Evolutionary conservation across 345 rosid genomes (phyloP).

Genomic region (Viola odorata): DNA sequence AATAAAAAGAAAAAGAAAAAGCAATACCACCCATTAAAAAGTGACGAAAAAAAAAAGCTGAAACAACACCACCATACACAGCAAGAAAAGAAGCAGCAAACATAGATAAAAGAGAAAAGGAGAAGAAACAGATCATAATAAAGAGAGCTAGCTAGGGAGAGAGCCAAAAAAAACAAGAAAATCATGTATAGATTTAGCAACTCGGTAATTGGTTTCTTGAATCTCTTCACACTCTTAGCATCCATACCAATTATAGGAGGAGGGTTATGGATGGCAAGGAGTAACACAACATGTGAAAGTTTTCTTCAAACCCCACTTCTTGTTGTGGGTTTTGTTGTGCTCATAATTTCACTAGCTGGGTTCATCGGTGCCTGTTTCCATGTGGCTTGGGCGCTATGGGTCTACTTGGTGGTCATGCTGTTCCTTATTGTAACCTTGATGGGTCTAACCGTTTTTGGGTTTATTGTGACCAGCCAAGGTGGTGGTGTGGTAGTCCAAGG

Average conservation of each 20-base stretch:
- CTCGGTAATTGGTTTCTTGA: slow-evolving; percentile 68
- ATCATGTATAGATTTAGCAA: slow-evolving; percentile 79
- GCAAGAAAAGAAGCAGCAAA: slow-evolving; percentile 16
- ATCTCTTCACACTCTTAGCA: slow-evolving; percentile 71
- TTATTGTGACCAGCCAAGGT: slow-evolving; percentile 71
- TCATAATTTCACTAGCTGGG: slow-evolving; percentile 73
- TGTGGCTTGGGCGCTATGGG: slow-evolving; percentile 84
- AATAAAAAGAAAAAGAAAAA: slow-evolving; percentile 27
- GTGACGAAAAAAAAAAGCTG: slow-evolving; percentile 14
- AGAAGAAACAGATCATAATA: neutral
- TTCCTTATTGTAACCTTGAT: slow-evolving; percentile 55
- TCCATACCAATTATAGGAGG: slow-evolving; percentile 84
- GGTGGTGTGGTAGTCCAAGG: slow-evolving; percentile 66
- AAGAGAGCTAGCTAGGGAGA: neutral
- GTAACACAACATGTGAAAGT: slow-evolving; percentile 70
- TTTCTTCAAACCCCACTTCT: slow-evolving; percentile 85
- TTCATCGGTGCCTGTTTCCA: slow-evolving; percentile 87
- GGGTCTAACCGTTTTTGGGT: slow-evolving; percentile 69
- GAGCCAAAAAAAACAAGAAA: neutral
- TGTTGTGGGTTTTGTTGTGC: slow-evolving; percentile 60
- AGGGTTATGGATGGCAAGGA: slow-evolving; percentile 84
- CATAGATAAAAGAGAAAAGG: neutral
- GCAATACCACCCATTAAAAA: slow-evolving; percentile 27
- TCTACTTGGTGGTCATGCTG: slow-evolving; percentile 78
- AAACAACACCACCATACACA: slow-evolving; percentile 5